Conservation (phyloP, 2,329 filamentous ascomycete genomes). For the Neoscytalidium dimidiatum region DNA sequence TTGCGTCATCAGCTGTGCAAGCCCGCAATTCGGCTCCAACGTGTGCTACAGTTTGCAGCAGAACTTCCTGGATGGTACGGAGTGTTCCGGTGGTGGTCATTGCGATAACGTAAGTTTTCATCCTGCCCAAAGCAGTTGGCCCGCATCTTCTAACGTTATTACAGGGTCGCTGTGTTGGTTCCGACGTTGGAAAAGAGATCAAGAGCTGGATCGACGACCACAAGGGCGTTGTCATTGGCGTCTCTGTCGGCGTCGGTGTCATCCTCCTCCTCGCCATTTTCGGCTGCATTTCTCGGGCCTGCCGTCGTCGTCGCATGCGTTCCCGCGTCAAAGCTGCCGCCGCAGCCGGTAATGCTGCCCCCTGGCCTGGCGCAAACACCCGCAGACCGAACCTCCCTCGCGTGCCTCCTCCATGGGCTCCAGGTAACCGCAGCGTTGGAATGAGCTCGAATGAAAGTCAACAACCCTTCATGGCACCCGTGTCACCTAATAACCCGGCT, state of each 20-base stretch:
- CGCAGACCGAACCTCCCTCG: slow-evolving; percentile 1
- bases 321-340: slow-evolving; percentile 1
- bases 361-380: background rate
- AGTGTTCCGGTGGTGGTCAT: slow-evolving; percentile 75
- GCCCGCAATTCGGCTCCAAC: slow-evolving; percentile 65
- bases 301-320: slow-evolving; percentile 35
- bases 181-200: slow-evolving; percentile 69
- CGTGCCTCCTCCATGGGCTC: slow-evolving; percentile 14
- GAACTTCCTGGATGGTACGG: slow-evolving; percentile 91
- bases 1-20: slow-evolving; percentile 76
- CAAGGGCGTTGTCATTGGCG: slow-evolving; percentile 79
- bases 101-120: slow-evolving; percentile 64
- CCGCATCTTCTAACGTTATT: background rate
- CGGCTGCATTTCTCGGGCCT: slow-evolving; percentile 65
- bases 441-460: slow-evolving; percentile 6
- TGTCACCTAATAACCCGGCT: too few species aligned
- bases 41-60: slow-evolving; percentile 78
- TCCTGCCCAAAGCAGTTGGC: background rate
- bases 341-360: background rate
- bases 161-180: slow-evolving; percentile 72
- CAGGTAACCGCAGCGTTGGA: background rate
- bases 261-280: slow-evolving; percentile 66
- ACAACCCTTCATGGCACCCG: background rate
- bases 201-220: slow-evolving; percentile 74
- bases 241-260: slow-evolving; percentile 70